Conservation (phyloP, 257 asterid genomes). For the Solanum rostratum region DNA sequence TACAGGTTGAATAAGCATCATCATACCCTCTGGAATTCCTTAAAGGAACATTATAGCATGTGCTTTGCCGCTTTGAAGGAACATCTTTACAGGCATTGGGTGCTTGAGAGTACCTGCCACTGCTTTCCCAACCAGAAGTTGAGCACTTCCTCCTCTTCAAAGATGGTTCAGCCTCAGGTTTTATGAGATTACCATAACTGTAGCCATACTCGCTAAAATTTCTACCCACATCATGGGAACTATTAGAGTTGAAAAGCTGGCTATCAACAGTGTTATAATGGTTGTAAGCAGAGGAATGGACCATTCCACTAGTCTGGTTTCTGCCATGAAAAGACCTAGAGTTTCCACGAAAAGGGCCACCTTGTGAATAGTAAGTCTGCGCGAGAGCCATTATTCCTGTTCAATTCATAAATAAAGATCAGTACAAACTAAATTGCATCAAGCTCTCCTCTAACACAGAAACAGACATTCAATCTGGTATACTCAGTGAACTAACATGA, state of each 20-base stretch:
- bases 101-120: constrained; percentile 38
- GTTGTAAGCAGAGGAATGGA: constrained; percentile 14
- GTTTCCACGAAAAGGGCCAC: constrained; percentile 33
- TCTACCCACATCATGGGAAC: constrained; percentile 13
- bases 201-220: constrained; percentile 23
- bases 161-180: constrained; percentile 41
- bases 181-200: constrained; percentile 13
- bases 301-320: constrained; percentile 21
- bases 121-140: constrained; percentile 32
- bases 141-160: constrained; percentile 62
- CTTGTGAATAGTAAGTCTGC: constrained; percentile 35
- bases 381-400: constrained; percentile 62
- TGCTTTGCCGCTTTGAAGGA: constrained; percentile 5
- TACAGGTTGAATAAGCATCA: constrained; percentile 7
- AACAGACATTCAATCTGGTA: background rate
- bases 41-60: constrained; percentile 10
- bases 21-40: constrained; percentile 14
- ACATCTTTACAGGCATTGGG: constrained; percentile 1
- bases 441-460: background rate
- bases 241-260: constrained; percentile 12
- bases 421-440: background rate
- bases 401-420: constrained; percentile 5
- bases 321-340: constrained; percentile 33
- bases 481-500: background rate
- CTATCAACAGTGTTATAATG: constrained; percentile 14